Evolutionary conservation across 495 filamentous ascomycete genomes (phyloP).

Genomic region (Friedmanniomyces endolithicus): DNA sequence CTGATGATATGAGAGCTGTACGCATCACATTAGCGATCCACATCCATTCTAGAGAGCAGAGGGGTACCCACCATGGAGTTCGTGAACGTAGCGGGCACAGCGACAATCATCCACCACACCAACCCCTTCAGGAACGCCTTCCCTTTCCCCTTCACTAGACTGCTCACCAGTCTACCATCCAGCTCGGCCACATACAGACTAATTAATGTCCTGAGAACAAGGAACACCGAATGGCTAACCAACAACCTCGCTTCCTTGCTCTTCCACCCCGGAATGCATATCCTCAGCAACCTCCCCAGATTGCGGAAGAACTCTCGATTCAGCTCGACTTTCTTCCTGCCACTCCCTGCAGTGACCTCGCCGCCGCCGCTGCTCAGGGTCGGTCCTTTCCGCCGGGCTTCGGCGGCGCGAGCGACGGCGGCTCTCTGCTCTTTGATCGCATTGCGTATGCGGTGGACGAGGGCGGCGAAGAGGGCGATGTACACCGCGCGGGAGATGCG

Average conservation of each 20-base stretch:
- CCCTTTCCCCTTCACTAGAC: slow-evolving; percentile 77
- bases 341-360: slow-evolving; percentile 29
- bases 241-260: slow-evolving; percentile 80
- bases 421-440: slow-evolving; percentile 88
- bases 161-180: slow-evolving; percentile 84
- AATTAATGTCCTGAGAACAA: slow-evolving; percentile 75
- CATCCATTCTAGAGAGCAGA: background rate
- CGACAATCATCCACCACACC: slow-evolving; percentile 98
- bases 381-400: slow-evolving; percentile 38
- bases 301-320: slow-evolving; percentile 92
- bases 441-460: slow-evolving; percentile 80
- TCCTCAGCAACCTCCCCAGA: slow-evolving; percentile 62
- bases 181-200: slow-evolving; percentile 93
- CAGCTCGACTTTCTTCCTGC: slow-evolving; percentile 69
- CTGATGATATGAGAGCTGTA: slow-evolving; percentile 78
- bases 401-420: slow-evolving; percentile 59
- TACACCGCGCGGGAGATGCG: slow-evolving; percentile 84
- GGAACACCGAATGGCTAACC: slow-evolving; percentile 68
- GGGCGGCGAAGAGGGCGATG: slow-evolving; percentile 76
- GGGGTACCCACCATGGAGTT: slow-evolving; percentile 85
- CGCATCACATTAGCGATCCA: slow-evolving; percentile 30
- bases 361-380: slow-evolving; percentile 37
- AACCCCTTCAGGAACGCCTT: slow-evolving; percentile 80
- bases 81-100: slow-evolving; percentile 94
- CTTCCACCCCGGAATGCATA: slow-evolving; percentile 78